These are phyloP conservation scores for Decorospora gaudefroyi DNA, from an alignment of 2,329 filamentous ascomycete species.

Conservation along the genomic window DNA sequence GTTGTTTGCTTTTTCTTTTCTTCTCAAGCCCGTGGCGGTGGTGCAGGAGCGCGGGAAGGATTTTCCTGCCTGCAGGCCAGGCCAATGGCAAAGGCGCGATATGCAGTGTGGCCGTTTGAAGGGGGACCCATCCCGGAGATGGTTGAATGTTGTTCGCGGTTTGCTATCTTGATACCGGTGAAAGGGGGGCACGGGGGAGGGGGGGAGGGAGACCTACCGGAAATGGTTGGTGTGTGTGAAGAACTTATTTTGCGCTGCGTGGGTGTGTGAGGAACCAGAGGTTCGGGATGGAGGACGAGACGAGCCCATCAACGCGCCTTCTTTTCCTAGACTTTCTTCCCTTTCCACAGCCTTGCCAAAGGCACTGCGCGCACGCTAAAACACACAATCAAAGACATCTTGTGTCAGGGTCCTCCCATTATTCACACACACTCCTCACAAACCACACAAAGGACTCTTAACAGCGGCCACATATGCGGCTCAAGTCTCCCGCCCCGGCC, in stretches of 20 bases:
- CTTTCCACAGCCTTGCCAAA: too few relatives aligned
- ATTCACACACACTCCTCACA: too few relatives aligned
- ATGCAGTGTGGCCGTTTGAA: slow-evolving; percentile 5
- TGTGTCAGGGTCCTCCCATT: too few relatives aligned
- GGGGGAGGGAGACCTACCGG: too few relatives aligned
- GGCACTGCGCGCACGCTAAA: too few relatives aligned
- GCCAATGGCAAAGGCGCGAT: slow-evolving; percentile 7
- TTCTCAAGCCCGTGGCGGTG: slow-evolving; percentile 6
- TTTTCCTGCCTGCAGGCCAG: slow-evolving; percentile 3
- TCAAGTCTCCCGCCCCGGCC: slow-evolving; percentile 26
- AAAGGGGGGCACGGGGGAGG: not conserved
- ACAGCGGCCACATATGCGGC: slow-evolving; percentile 26
- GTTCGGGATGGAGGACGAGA: not conserved
- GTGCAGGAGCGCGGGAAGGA: slow-evolving; percentile 10
- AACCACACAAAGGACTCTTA: too few relatives aligned
- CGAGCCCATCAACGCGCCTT: not conserved
- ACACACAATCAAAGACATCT: too few relatives aligned
- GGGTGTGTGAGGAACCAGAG: slow-evolving; percentile 1
- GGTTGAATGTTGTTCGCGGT: slow-evolving; percentile 2
- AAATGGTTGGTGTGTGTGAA: too few relatives aligned
- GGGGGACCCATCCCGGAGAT: slow-evolving; percentile 1
- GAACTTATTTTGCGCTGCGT: not conserved
- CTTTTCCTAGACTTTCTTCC: too few relatives aligned
- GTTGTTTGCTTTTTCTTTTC: slow-evolving; percentile 6
- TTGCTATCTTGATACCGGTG: slow-evolving; percentile 4